A percentile compares a stretch with the other conserved stretches of the same genome.
These are phyloP conservation scores for Fusarium neocosmosporiellum DNA, from an alignment of 2,329 filamentous ascomycete species.

Conservation along the genomic window DNA sequence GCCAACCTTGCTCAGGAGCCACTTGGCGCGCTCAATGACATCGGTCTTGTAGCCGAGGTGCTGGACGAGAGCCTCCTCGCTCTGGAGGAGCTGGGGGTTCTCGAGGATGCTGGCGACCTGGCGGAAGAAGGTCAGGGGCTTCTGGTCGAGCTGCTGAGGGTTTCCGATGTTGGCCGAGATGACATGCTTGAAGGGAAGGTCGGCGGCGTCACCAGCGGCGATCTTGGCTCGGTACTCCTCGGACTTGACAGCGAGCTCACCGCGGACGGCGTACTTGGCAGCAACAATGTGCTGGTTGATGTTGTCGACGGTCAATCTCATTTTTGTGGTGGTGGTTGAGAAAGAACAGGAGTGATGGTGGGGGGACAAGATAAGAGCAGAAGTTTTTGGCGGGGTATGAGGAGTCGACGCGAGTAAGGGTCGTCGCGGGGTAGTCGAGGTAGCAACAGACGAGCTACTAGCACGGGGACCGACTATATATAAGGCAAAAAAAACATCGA, in stretches of 20 bases:
- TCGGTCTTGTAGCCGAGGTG: slow-evolving; percentile 89
- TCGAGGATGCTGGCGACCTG: slow-evolving; percentile 94
- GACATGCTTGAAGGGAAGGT: slow-evolving; percentile 87
- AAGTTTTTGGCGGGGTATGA: slow-evolving; percentile 44
- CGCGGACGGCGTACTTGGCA: slow-evolving; percentile 96
- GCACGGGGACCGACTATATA: slow-evolving; percentile 32
- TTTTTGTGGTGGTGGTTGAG: slow-evolving; percentile 44
- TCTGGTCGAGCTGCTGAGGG: slow-evolving; percentile 98
- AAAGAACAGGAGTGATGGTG: slow-evolving; percentile 45
- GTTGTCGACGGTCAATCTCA: slow-evolving; percentile 78
- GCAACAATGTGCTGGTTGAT: slow-evolving; percentile 91
- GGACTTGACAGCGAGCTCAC: slow-evolving; percentile 92
- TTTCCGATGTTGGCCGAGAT: slow-evolving; percentile 99
- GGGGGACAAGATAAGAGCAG: slow-evolving; percentile 27
- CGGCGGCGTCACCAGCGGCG: slow-evolving; percentile 62
- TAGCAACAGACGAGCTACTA: slow-evolving; percentile 36
- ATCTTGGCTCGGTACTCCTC: slow-evolving; percentile 88
- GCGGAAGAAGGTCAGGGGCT: slow-evolving; percentile 98
- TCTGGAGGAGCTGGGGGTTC: slow-evolving; percentile 85
- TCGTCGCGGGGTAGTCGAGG: slow-evolving; percentile 44
- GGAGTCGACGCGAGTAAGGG: slow-evolving; percentile 34
- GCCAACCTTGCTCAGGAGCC: slow-evolving; percentile 83
- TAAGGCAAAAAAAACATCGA: slow-evolving; percentile 32
- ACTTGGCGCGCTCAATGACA: slow-evolving; percentile 85
- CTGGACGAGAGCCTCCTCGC: slow-evolving; percentile 81